A percentile compares a stretch with the other conserved stretches of the same genome.
These are phyloP conservation scores for Colletotrichum destructivum DNA, from an alignment of 2,329 filamentous ascomycete genomes.

Conservation along the genomic window DNA sequence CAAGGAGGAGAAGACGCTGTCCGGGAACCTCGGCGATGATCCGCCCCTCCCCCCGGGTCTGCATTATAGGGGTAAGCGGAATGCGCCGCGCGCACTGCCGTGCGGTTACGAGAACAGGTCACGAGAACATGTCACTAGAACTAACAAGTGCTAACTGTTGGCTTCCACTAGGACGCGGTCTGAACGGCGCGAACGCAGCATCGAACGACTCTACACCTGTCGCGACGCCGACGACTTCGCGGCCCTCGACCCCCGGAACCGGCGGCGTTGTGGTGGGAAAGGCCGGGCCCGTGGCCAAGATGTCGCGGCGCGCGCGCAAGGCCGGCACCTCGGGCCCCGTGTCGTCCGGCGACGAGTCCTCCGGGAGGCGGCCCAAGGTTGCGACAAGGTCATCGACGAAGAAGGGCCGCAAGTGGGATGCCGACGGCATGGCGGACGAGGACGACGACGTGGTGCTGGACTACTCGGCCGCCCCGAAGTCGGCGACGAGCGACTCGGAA, in stretches of 20 bases:
- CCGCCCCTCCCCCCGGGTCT: slow-evolving; percentile 50
- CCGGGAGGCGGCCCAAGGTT: slow-evolving; percentile 71
- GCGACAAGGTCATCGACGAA: slow-evolving; percentile 73
- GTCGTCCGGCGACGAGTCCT: slow-evolving; percentile 88
- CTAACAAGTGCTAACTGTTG: slow-evolving; percentile 12
- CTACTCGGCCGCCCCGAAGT: slow-evolving; percentile 80
- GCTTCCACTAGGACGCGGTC: slow-evolving; percentile 48
- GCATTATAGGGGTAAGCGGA: slow-evolving; percentile 40
- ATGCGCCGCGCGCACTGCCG: not conserved
- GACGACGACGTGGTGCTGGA: slow-evolving; percentile 86
- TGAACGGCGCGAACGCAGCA: slow-evolving; percentile 52
- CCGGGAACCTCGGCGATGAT: slow-evolving; percentile 56
- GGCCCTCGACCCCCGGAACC: slow-evolving; percentile 81
- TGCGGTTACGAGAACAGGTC: not conserved
- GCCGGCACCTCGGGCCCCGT: slow-evolving; percentile 75
- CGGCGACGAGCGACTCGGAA: slow-evolving; percentile 67
- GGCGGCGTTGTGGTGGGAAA: slow-evolving; percentile 81
- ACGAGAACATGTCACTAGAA: not conserved
- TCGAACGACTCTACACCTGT: slow-evolving; percentile 80
- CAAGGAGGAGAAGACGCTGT: slow-evolving; percentile 52
- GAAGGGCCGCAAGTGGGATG: slow-evolving; percentile 93
- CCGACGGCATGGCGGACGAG: slow-evolving; percentile 88
- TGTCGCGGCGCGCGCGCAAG: slow-evolving; percentile 85
- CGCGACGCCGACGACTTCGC: slow-evolving; percentile 81
- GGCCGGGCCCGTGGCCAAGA: slow-evolving; percentile 79